Evolutionary conservation across 2,329 filamentous ascomycete genomes (phyloP), one percentile per base, ranked within the genome.

Genomic region (Colletotrichum theobromicola): DNA sequence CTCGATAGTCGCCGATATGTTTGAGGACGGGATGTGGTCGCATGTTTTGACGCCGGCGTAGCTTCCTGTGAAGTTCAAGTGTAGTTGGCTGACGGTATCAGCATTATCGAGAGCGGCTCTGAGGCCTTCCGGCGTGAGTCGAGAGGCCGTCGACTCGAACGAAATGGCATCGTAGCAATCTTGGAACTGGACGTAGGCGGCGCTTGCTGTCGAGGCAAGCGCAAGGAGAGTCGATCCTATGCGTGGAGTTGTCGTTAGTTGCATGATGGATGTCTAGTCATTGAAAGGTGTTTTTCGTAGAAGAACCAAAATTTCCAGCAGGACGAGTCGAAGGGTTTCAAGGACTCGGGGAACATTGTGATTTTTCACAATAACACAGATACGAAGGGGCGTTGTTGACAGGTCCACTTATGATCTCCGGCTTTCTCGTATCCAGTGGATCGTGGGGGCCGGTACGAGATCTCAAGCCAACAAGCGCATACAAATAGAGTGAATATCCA

Each of bases 311-410:
- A 32, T 46, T 46, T 0, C 10, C 0, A 13, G 7, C 12, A 21
- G 18, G 10, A 46, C 18, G 42, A 46, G 42, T 13, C 0, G 42
- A 46, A 13, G 1, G 2, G 5, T 46, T 12, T 46, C 10, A 46
- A 13, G 13, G n/a, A 13, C 42, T 21, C 0, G 5, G n/a, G 42
- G 5, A 46, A 0, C 42, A 0, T 1, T 13, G 2, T 13, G 42
- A 46, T 3, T 46, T 46, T 21, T 21, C 42, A 46, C n/a, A 46
- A 13, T 46, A 12, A 46, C 42, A 46, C 42, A 42, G 18, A 46
- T 46, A 46, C 42, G 42, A 46, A 46, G 42, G 10, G n/a, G 10
- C 10, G 42, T 46, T 46, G 42, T 46, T n/a, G 42, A n/a, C n/a
- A 46, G 42, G 42, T 46, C 42, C 42, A 46, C 42, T 21, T 46